Conservation (phyloP, 257 asterid genomes). For the Capsicum rhomboideum region DNA sequence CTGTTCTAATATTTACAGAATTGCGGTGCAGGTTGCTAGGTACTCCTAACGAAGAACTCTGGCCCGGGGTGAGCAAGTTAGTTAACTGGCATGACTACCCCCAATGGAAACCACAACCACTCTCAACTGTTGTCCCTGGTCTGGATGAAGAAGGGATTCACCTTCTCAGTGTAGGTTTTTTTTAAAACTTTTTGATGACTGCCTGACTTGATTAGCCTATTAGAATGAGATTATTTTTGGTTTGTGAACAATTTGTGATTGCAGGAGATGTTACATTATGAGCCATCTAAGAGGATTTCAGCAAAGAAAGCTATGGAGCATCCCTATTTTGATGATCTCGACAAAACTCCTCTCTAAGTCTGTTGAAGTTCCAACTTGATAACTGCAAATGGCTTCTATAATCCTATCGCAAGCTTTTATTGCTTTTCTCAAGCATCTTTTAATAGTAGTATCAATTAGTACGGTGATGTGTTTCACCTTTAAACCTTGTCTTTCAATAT, state of each 20-base stretch:
- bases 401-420: background rate
- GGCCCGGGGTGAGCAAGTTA: constrained; percentile 92
- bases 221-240: background rate
- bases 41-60: constrained; percentile 76
- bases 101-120: constrained; percentile 79
- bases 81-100: constrained; percentile 98
- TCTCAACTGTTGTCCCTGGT: constrained; percentile 63
- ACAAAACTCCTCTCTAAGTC: constrained; percentile 26
- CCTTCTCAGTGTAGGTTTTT: constrained; percentile 53
- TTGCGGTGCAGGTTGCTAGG: constrained; percentile 54
- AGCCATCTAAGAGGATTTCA: constrained; percentile 84
- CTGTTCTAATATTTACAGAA: background rate
- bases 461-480: background rate
- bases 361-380: background rate
- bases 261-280: constrained; percentile 92
- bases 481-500: background rate
- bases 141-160: constrained; percentile 69
- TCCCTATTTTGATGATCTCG: constrained; percentile 75
- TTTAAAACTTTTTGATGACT: background rate
- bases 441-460: background rate
- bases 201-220: background rate
- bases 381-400: background rate
- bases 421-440: constrained; percentile 15
- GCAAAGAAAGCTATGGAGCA: constrained; percentile 98
- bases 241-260: background rate